phyloP scores from a whole-genome alignment of 805 yeast genomes.

The Kodamaea laetipori region DNA sequence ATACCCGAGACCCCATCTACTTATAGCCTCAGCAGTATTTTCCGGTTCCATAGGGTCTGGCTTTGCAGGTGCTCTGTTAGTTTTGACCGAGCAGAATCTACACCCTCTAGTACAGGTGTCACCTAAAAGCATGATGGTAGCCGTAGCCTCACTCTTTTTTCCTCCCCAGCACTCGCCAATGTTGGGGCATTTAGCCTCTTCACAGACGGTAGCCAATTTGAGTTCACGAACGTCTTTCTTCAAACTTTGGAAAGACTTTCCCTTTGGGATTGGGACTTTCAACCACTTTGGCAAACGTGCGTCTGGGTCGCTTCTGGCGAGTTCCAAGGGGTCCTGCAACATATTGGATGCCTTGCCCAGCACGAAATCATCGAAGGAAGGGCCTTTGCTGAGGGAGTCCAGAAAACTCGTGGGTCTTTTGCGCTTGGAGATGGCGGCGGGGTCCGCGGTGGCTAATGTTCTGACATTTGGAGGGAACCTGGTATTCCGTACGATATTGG shows the following conservation, averaged over 20 bases:
- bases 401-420: slow-evolving; percentile 58
- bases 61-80: slow-evolving; percentile 81
- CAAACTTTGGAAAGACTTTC: slow-evolving; percentile 75
- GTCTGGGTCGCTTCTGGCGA: slow-evolving; percentile 66
- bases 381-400: slow-evolving; percentile 77
- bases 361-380: slow-evolving; percentile 90
- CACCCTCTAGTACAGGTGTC: slow-evolving; percentile 99
- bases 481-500: background rate
- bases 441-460: slow-evolving; percentile 14
- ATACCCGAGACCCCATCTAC: slow-evolving; percentile 97
- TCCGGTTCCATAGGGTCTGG: slow-evolving; percentile 97
- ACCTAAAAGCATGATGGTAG: slow-evolving; percentile 96
- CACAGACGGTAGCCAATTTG: slow-evolving; percentile 93
- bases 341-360: slow-evolving; percentile 74
- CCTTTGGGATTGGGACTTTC: slow-evolving; percentile 96
- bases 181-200: slow-evolving; percentile 99
- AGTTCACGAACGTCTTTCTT: slow-evolving; percentile 87
- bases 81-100: slow-evolving; percentile 95
- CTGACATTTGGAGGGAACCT: slow-evolving; percentile 1
- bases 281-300: slow-evolving; percentile 90
- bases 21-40: slow-evolving; percentile 95
- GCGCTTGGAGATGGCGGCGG: slow-evolving; percentile 7
- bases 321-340: slow-evolving; percentile 70
- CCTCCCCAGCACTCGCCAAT: slow-evolving; percentile 99
- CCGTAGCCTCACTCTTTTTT: slow-evolving; percentile 87